A percentile compares a stretch with the other conserved stretches of the same genome.
Evolutionary conservation across 2,329 filamentous ascomycete species (phyloP).

Genomic region (Alternaria burnsii): DNA sequence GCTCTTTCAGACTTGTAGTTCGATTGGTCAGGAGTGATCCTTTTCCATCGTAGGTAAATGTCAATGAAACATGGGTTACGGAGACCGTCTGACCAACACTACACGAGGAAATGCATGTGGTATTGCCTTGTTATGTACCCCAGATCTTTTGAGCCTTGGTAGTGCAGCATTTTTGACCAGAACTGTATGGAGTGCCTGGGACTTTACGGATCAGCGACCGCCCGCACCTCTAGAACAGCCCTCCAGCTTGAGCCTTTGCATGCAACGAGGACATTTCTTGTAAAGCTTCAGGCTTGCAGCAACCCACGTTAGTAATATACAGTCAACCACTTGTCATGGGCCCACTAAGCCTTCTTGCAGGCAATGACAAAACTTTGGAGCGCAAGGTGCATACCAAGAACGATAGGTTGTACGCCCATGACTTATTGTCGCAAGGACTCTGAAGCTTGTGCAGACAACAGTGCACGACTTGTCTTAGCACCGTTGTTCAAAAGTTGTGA

Average conservation of each 20-base stretch:
- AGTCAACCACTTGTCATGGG: background rate
- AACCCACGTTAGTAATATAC: background rate
- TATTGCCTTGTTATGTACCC: constrained; percentile 24
- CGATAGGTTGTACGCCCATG: background rate
- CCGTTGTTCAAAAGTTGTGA: constrained; percentile 7
- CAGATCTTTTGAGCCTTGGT: constrained; percentile 28
- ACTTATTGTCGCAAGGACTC: background rate
- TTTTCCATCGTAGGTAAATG: background rate
- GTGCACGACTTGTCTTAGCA: constrained; percentile 7
- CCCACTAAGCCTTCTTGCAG: background rate
- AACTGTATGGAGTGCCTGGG: constrained; percentile 2
- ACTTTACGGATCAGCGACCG: constrained; percentile 15
- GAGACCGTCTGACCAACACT: constrained; percentile 8
- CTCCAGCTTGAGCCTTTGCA: constrained; percentile 6
- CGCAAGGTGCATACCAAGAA: background rate
- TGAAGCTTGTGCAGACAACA: background rate
- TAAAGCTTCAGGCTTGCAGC: background rate
- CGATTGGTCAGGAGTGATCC: constrained; percentile 4
- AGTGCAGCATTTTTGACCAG: constrained; percentile 8
- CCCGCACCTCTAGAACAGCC: constrained; percentile 7
- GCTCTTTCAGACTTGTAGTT: background rate
- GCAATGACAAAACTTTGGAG: background rate
- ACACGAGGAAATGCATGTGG: constrained; percentile 16
- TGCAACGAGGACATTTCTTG: background rate
- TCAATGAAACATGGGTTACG: constrained; percentile 1